Percentiles rank a stretch among this genome's conserved stretches.
Conservation (phyloP, 78 protist genomes). For the slime mould (Dictyostelium discoideum) region dicty_2.7 NC_007088.5:6547501-6548000, state of each 20-base stretch:
- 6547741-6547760: too few species aligned
- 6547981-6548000: neutral
- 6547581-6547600: neutral
- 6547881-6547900: neutral
- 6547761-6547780: too few species aligned
- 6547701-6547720: too few species aligned
- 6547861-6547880: neutral
- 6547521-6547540: neutral
- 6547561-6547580: neutral
- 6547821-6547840: too few species aligned
- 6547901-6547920: neutral
- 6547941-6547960: neutral
- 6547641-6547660: too few species aligned
- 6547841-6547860: neutral
- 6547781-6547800: too few species aligned
- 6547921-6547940: neutral
- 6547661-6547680: too few species aligned
- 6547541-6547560: neutral
- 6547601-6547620: too few species aligned
- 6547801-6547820: too few species aligned
- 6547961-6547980: neutral
- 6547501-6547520: neutral
- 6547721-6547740: too few species aligned
- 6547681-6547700: too few species aligned
- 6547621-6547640: too few species aligned